phyloP scores from a whole-genome alignment of 805 yeast species.

The Yarrowia hollandica region DNA sequence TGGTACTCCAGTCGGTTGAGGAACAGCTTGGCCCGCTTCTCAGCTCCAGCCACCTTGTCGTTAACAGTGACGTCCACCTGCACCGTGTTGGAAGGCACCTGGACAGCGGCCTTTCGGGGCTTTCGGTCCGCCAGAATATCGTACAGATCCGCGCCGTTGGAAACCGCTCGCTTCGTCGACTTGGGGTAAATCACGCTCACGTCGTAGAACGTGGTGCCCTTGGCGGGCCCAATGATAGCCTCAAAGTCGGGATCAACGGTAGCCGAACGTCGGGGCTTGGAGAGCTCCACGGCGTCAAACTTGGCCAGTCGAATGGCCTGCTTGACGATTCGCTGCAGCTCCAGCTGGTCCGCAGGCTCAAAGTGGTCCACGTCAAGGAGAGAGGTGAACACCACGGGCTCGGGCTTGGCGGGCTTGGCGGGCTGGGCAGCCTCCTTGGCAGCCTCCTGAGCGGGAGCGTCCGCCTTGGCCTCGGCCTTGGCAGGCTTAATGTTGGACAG shows the following conservation, averaged over 20 bases:
- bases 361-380: constrained; percentile 32
- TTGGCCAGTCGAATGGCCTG: constrained; percentile 51
- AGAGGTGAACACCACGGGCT: constrained; percentile 31
- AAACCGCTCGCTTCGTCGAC: constrained; percentile 32
- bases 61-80: constrained; percentile 39
- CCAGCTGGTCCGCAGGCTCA: constrained; percentile 35
- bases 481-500: constrained; percentile 57
- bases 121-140: constrained; percentile 39
- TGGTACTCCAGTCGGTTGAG: constrained; percentile 39
- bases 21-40: constrained; percentile 48
- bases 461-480: neutral
- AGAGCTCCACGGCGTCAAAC: constrained; percentile 37
- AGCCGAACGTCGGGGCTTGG: constrained; percentile 42
- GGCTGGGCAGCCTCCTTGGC: constrained; percentile 35
- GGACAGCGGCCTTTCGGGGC: constrained; percentile 35
- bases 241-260: constrained; percentile 63
- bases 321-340: constrained; percentile 43
- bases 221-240: constrained; percentile 51
- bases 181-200: constrained; percentile 41
- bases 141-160: constrained; percentile 36
- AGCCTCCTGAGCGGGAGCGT: constrained; percentile 11
- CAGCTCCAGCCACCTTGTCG: constrained; percentile 43
- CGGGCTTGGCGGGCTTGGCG: constrained; percentile 27
- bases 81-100: constrained; percentile 30
- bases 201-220: constrained; percentile 40